These are phyloP conservation scores for Arabis hirsuta DNA, from an alignment of 345 rosid genomes.

Conservation along the genomic window DNA sequence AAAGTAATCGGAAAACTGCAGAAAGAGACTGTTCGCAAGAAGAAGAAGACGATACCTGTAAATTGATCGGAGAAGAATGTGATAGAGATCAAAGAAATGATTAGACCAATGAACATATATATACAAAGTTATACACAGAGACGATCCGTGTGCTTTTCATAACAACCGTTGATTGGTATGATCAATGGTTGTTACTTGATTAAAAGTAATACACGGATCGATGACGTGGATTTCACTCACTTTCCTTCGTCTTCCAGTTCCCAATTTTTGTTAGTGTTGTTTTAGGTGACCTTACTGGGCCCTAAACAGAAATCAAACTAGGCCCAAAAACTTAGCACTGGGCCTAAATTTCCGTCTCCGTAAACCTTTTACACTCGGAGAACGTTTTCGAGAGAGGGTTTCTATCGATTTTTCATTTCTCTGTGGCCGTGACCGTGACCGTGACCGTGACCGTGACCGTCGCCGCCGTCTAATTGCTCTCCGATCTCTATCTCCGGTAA, in stretches of 20 bases:
- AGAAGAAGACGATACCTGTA: constrained; percentile 18
- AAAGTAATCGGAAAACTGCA: background rate
- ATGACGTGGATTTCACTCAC: constrained; percentile 30
- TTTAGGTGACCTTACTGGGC: background rate
- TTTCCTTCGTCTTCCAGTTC: background rate
- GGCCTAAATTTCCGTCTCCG: too few species aligned
- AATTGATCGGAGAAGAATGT: background rate
- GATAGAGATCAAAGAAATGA: background rate
- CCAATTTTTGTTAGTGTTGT: background rate
- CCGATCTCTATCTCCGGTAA: constrained; percentile 28
- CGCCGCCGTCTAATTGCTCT: constrained; percentile 17
- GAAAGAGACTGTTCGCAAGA: background rate
- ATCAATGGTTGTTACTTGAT: background rate
- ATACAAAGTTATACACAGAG: background rate
- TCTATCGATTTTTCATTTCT: background rate
- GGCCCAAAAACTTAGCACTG: background rate
- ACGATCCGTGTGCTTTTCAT: constrained; percentile 17
- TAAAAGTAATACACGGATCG: background rate
- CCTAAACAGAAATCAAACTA: background rate
- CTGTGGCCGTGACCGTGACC: constrained; percentile 10
- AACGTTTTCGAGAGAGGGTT: background rate
- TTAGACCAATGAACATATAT: background rate
- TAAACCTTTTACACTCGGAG: too few species aligned
- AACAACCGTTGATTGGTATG: background rate
- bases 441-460: constrained; percentile 22